Evolutionary conservation across 306 rosid species (phyloP).

Genomic region (Cucurbita pepo): DNA sequence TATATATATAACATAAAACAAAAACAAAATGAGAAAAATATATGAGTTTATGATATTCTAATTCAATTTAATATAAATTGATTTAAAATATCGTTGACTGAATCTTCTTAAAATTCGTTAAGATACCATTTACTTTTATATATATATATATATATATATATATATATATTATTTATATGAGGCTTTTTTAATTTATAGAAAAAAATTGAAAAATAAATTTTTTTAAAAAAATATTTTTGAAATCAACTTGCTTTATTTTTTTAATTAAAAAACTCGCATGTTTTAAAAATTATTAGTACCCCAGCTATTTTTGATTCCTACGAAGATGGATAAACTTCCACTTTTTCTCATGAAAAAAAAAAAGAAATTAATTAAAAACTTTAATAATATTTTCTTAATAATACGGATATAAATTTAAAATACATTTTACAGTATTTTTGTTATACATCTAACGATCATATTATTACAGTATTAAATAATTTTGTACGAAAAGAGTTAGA

Average conservation of each 20-base stretch:
- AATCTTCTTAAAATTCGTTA: neutral
- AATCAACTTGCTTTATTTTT: neutral
- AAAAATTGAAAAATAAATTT: neutral
- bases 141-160: neutral
- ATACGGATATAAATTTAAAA: too few species aligned
- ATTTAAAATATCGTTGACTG: neutral
- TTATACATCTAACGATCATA: too few species aligned
- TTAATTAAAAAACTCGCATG: neutral
- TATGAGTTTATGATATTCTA: too few species aligned
- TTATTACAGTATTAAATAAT: too few species aligned
- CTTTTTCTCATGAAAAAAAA: neutral
- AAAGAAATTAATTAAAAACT: neutral
- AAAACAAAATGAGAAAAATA: neutral
- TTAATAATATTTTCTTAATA: too few species aligned
- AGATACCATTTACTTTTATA: neutral
- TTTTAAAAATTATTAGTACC: neutral
- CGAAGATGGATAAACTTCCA: neutral
- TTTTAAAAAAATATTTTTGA: neutral
- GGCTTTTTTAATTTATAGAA: neutral
- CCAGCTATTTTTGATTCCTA: neutral
- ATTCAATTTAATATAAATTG: neutral
- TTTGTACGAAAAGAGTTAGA: too few species aligned
- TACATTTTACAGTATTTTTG: too few species aligned
- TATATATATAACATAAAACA: neutral
- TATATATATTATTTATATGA: neutral